Base-by-base conservation (phyloP, 768 basidiomycete genomes). In the Mycena galericulata region DNA sequence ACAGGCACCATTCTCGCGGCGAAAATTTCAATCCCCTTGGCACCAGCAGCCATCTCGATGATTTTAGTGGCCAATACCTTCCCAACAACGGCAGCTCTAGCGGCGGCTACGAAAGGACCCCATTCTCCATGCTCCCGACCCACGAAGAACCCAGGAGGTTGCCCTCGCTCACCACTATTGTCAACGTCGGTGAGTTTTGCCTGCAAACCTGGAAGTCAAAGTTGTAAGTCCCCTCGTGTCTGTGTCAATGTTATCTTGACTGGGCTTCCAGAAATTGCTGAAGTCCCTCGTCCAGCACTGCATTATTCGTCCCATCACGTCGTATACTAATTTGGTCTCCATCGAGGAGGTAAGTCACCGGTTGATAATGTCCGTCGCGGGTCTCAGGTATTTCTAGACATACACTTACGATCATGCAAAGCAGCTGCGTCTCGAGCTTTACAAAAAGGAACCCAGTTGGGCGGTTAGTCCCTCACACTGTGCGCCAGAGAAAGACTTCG, bases 271-370 rank as follows among this genome's bases (percentile, higher is more conserved):
- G 59, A 60, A 60, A 60, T 49, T 49, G 47, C 47, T 60, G 0
- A 60, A 60, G 15, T 38, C 47, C 2, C 59, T 60, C 26, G 24
- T 60, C 18, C 46, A 26, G 2, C 59, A 60, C 22, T 60, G 14
- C 20, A 49, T 60, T n/a, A 60, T 60, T 27, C 59, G 59, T 22
- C 59, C 59, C 24, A 40, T 60, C 47, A n/a, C n/a, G n/a, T n/a
- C n/a, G n/a, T n/a, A n/a, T n/a, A 60, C 59, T 18, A 49, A 49
- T 38, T 1, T 60, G 17, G 47, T 60, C 24, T 1, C 24, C 9
- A 49, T 60, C 22, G 34, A 26, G 24, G 59, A 60, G 59, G 59
- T 40, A 34, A 4, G 46, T 47, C 1, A 5, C 2, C 15, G 12
- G 24, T 47, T 45, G 20, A n/a, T 22, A 22, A 22, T 45, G 2